Conservation (phyloP, 176 grass and related monocot species). For the Avena sativa region DNA sequence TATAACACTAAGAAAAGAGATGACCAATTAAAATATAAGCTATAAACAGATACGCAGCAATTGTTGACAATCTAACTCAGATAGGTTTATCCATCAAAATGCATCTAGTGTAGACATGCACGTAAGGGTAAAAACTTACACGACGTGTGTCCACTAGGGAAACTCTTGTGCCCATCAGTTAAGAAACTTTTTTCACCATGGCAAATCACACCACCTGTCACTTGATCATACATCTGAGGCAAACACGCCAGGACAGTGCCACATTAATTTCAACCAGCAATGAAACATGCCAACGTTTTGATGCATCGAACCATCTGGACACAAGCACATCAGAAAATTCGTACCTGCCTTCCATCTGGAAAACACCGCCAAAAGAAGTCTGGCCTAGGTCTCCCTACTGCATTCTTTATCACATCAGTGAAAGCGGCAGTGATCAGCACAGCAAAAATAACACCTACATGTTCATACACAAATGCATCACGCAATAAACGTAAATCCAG, state of each 20-base stretch:
- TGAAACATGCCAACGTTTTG: neutral
- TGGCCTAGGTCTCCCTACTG: constrained; percentile 82
- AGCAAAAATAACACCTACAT: constrained; percentile 67
- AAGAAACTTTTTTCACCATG: constrained; percentile 63
- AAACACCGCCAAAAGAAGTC: constrained; percentile 97
- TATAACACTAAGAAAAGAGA: neutral
- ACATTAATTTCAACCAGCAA: constrained; percentile 18
- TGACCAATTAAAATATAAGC: neutral
- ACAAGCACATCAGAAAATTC: neutral
- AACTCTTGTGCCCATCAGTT: constrained; percentile 85
- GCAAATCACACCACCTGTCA: constrained; percentile 77
- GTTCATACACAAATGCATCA: neutral
- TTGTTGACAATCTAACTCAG: constrained; percentile 27
- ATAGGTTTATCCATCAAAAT: constrained; percentile 34
- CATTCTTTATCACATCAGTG: constrained; percentile 66
- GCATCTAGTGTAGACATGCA: neutral
- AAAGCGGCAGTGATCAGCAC: constrained; percentile 75
- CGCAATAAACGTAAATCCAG: neutral
- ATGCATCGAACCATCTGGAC: neutral
- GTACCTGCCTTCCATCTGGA: constrained; percentile 89
- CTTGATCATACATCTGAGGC: constrained; percentile 66
- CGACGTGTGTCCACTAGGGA: constrained; percentile 94
- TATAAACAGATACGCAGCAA: neutral
- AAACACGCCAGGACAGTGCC: neutral
- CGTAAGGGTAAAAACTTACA: constrained; percentile 55